Evolutionary conservation across 352 stramenopile genomes (phyloP).

Genomic region (Blastocystis sp.): DNA sequence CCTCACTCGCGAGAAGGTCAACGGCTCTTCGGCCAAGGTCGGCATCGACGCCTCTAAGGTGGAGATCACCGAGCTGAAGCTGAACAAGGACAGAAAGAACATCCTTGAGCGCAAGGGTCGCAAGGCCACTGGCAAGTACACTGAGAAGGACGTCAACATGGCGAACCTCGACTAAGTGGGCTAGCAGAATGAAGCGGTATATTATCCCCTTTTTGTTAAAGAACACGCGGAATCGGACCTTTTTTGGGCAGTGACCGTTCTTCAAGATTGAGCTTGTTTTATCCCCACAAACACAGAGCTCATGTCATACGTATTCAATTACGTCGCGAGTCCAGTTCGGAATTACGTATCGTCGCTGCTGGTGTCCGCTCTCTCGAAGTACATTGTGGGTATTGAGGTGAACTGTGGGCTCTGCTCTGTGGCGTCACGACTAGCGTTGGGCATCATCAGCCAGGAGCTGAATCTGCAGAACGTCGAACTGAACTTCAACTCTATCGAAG

Average conservation of each 20-base stretch:
- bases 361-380: constrained; percentile 65
- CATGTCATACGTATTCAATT: constrained; percentile 67
- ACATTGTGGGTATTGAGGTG: constrained; percentile 68
- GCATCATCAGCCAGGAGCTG: constrained; percentile 65
- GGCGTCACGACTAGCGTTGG: constrained; percentile 34
- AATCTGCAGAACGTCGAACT: constrained; percentile 69
- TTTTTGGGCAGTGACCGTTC: neutral
- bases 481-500: constrained; percentile 55
- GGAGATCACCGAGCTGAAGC: constrained; percentile 18
- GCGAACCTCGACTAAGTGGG: constrained; percentile 57
- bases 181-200: constrained; percentile 55
- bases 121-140: constrained; percentile 57
- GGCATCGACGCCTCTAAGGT: no score
- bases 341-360: constrained; percentile 66
- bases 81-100: constrained; percentile 57
- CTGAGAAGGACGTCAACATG: constrained; percentile 52
- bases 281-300: neutral
- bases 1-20: no score
- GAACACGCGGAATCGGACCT: neutral
- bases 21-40: no score
- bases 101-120: constrained; percentile 57
- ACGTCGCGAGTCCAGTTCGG: constrained; percentile 47
- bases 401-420: constrained; percentile 18
- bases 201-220: constrained; percentile 20
- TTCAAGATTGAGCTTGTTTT: no score